Base-by-base conservation (phyloP, 2,329 filamentous ascomycete species). In the Fusarium globosum region DNA sequence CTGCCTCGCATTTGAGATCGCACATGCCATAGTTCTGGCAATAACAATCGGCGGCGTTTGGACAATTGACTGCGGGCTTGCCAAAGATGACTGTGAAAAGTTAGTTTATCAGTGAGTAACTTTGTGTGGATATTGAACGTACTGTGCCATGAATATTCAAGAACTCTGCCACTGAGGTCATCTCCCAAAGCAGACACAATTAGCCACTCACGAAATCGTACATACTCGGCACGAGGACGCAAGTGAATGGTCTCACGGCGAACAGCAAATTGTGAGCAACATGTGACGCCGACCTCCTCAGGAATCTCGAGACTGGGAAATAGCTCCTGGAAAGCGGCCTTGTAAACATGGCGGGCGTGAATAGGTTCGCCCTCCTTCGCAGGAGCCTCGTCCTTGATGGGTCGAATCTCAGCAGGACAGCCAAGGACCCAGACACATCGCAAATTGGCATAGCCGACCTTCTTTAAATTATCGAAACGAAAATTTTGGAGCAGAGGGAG, bases 61-160 rank as follows among this genome's bases (percentile, higher is more conserved):
- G 91, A 72, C 91, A 93, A 73, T 91, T 86, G 3, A 91, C 85
- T 12, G 86, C 79, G 30, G 86, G 80, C 71, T 88, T 87, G 60
- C 88, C 88, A 74, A 90, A 91, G 16, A 90, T 88, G 69, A 90
- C 87, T 89, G 55, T 8, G 53, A 51, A n/a, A 36, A 23, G 14
- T 79, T 42, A 79, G 76, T 41, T 39, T 63, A 15, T 42, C 11
- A 3, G 26, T 2, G 20, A 23, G 28, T 11, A 16, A 26, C 4
- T 15, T 18, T 4, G 7, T 12, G 9, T 5, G 23, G 11, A 23
- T 2, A 20, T 30, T 14, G 7, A 84, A 88, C 79, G 86, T 84
- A 79, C 89, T 85, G 78, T 92, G 91, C 90, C 90, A 93, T 23
- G 90, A 80, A 74, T 91, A 92, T 77, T 92, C 90, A 78, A 91